Percentiles rank a stretch among this genome's conserved stretches.
These are phyloP conservation scores for Rehmannia glutinosa DNA, from an alignment of 257 asterid species.

Conservation along the genomic window DNA sequence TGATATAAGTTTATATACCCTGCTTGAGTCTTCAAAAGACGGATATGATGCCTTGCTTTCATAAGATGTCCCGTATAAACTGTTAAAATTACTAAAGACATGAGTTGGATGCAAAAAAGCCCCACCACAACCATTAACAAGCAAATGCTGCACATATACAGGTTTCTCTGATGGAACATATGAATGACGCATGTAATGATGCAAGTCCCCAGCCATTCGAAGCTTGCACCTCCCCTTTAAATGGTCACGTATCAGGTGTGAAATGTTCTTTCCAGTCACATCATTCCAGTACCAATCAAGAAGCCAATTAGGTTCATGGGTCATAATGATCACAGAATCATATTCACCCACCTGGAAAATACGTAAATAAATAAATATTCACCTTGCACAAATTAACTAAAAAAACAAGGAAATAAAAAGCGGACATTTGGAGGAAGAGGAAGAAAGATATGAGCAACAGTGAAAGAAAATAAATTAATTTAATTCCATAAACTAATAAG, in stretches of 20 bases:
- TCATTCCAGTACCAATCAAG: constrained; percentile 92
- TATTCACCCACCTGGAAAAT: constrained; percentile 62
- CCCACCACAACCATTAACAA: constrained; percentile 98
- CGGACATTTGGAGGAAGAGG: too few species aligned
- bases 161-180: constrained; percentile 77
- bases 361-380: not conserved
- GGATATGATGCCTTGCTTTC: constrained; percentile 92
- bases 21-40: constrained; percentile 95
- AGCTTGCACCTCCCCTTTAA: constrained; percentile 85
- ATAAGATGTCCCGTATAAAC: constrained; percentile 53
- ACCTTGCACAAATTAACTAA: not conserved
- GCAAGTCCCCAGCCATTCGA: constrained; percentile 94
- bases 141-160: constrained; percentile 76
- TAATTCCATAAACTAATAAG: not conserved
- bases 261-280: constrained; percentile 69
- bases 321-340: constrained; percentile 93
- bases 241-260: constrained; percentile 79
- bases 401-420: not conserved
- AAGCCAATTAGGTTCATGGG: constrained; percentile 98
- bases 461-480: too few species aligned
- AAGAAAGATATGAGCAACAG: too few species aligned
- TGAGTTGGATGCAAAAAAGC: constrained; percentile 99
- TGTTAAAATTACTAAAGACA: constrained; percentile 71
- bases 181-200: constrained; percentile 98
- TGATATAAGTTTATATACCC: constrained; percentile 40